phyloP scores from a whole-genome alignment of 352 stramenopile species.

The Blastocystis hominis region DNA sequence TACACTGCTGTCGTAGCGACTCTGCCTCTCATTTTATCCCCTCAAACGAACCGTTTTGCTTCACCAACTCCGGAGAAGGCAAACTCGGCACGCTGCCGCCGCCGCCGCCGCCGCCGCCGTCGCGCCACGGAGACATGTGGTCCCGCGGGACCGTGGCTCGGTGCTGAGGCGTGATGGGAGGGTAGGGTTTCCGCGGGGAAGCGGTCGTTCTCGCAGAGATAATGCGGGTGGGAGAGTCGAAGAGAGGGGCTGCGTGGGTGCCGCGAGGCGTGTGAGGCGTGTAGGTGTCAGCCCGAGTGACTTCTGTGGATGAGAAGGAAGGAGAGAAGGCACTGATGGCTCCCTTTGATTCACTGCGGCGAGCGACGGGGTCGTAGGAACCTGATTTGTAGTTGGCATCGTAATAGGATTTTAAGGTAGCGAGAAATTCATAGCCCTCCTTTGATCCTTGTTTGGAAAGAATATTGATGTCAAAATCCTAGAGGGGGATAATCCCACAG shows the following conservation, averaged over 20 bases:
- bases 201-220: too few relatives aligned
- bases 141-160: too few relatives aligned
- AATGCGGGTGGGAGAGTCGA: too few relatives aligned
- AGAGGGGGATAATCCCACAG: background rate
- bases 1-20: background rate
- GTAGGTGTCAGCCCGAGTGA: background rate
- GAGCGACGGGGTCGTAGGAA: background rate
- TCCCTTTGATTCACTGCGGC: background rate
- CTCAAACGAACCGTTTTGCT: background rate
- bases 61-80: background rate
- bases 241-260: too few relatives aligned
- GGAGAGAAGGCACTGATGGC: background rate
- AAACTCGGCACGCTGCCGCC: too few relatives aligned
- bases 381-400: background rate
- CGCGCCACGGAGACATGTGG: too few relatives aligned
- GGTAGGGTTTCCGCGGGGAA: too few relatives aligned
- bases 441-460: slow-evolving; percentile 28
- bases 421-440: slow-evolving; percentile 17
- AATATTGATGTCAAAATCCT: slow-evolving; percentile 23
- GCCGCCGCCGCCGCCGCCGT: too few relatives aligned
- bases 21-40: background rate
- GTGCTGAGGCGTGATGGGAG: too few relatives aligned
- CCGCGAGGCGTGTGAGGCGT: background rate
- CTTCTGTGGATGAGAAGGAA: background rate
- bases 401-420: slow-evolving; percentile 5